These are phyloP conservation scores for Trebouxiophyceae sp. DNA, from an alignment of 163 green algal genomes.

Conservation along the genomic window DNA sequence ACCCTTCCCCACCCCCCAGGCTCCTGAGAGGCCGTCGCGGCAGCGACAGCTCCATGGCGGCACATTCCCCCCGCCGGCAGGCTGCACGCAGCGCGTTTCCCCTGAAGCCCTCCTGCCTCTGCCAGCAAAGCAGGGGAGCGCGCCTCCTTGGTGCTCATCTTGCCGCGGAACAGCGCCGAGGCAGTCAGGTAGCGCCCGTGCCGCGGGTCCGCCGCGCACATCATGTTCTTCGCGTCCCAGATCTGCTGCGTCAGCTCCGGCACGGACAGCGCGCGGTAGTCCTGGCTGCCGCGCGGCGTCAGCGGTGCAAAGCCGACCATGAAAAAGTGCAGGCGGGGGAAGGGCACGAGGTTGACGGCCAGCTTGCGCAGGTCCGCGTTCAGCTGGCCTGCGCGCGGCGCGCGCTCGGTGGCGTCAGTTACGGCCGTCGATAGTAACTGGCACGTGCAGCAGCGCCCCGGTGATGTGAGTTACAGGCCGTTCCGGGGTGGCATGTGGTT, in stretches of 20 bases:
- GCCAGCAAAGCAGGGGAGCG: too few species aligned
- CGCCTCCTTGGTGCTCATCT: conserved; percentile 96
- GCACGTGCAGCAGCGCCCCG: too few species aligned
- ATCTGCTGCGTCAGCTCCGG: conserved; percentile 96
- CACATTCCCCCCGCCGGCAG: too few species aligned
- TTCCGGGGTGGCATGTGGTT: background rate
- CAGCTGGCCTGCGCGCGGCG: conserved; percentile 68
- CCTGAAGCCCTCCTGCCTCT: too few species aligned
- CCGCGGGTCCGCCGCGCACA: conserved; percentile 89
- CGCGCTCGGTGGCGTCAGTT: too few species aligned
- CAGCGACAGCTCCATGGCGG: too few species aligned
- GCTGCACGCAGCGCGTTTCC: too few species aligned
- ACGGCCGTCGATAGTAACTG: too few species aligned
- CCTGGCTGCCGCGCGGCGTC: conserved; percentile 89
- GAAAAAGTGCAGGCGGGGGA: conserved; percentile 92
- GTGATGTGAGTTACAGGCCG: too few species aligned
- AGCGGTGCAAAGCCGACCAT: conserved; percentile 93
- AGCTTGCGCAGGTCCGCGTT: conserved; percentile 97
- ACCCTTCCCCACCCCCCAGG: too few species aligned
- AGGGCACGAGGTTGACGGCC: conserved; percentile 90
- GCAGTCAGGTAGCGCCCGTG: conserved; percentile 96
- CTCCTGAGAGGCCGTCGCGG: too few species aligned
- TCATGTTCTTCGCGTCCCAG: conserved; percentile 99
- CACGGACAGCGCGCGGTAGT: conserved; percentile 86
- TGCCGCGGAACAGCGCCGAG: conserved; percentile 91